Conservation (phyloP, 2,329 filamentous ascomycete species). For the Paramyrothecium sp. region DNA sequence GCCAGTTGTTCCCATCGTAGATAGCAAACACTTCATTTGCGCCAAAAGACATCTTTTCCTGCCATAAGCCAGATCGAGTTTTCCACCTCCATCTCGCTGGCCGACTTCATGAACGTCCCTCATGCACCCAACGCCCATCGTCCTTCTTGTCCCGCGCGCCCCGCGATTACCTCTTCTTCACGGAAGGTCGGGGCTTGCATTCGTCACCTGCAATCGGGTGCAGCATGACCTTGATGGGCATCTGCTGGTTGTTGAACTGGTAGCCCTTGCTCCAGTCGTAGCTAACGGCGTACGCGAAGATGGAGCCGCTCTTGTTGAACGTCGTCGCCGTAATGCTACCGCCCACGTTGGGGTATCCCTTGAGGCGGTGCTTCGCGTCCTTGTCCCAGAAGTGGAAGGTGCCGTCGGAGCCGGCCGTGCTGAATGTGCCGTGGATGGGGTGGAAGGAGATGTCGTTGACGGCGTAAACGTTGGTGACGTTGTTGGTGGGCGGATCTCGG, state of each 20-base stretch:
- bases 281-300: constrained; percentile 86
- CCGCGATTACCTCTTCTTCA: constrained; percentile 54
- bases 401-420: constrained; percentile 90
- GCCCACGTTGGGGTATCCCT: constrained; percentile 82
- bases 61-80: neutral
- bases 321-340: constrained; percentile 86
- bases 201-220: constrained; percentile 68
- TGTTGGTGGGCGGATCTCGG: constrained; percentile 73
- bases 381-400: constrained; percentile 98
- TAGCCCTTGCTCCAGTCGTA: constrained; percentile 99
- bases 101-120: constrained; percentile 1
- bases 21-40: no score
- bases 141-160: neutral
- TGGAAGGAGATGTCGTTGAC: constrained; percentile 99
- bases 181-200: constrained; percentile 59
- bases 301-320: constrained; percentile 84
- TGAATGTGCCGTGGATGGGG: constrained; percentile 95
- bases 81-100: constrained; percentile 6
- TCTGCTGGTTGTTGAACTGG: constrained; percentile 72
- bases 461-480: constrained; percentile 84
- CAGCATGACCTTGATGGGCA: constrained; percentile 80
- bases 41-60: no score
- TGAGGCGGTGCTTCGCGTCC: constrained; percentile 83
- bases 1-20: no score
- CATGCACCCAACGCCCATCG: constrained; percentile 2